Evolutionary conservation across 495 filamentous ascomycete genomes (phyloP).

Genomic region (Pseudomonodictys pantanalensis): DNA sequence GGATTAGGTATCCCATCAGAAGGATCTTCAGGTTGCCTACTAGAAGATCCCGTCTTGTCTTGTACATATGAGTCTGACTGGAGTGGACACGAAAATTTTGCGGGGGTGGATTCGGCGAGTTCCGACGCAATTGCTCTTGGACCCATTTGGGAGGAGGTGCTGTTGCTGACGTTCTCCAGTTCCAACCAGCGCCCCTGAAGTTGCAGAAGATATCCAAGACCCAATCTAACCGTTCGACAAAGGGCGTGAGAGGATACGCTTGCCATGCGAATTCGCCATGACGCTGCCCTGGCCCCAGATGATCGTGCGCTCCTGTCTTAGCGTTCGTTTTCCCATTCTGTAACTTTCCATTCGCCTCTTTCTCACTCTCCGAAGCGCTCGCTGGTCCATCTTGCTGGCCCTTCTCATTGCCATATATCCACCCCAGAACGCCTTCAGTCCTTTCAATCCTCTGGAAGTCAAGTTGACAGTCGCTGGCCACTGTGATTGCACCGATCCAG

Average conservation of each 20-base stretch:
- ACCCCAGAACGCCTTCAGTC: constrained; percentile 21
- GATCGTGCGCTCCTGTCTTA: background rate
- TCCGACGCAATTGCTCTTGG: constrained; percentile 43
- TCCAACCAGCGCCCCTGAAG: constrained; percentile 77
- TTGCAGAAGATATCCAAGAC: constrained; percentile 63
- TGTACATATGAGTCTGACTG: constrained; percentile 34
- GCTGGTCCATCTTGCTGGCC: constrained; percentile 39
- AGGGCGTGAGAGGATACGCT: constrained; percentile 57
- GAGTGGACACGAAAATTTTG: constrained; percentile 21
- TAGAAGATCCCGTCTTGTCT: constrained; percentile 49
- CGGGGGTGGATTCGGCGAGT: constrained; percentile 27
- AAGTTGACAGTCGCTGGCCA: constrained; percentile 63
- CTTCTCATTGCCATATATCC: constrained; percentile 31
- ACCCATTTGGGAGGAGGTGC: constrained; percentile 57
- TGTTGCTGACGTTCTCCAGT: constrained; percentile 60
- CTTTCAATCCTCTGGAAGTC: constrained; percentile 66
- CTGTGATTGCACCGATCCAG: constrained; percentile 59
- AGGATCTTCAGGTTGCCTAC: constrained; percentile 47
- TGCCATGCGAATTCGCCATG: constrained; percentile 58
- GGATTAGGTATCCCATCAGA: constrained; percentile 54
- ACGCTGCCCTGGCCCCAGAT: constrained; percentile 19
- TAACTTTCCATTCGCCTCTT: background rate
- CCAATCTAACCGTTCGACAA: constrained; percentile 69
- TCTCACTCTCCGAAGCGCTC: background rate
- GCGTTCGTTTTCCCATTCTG: background rate